Base-by-base conservation (phyloP, 371 early-diverging fungal genomes). In the Mucor velutinosus region DNA sequence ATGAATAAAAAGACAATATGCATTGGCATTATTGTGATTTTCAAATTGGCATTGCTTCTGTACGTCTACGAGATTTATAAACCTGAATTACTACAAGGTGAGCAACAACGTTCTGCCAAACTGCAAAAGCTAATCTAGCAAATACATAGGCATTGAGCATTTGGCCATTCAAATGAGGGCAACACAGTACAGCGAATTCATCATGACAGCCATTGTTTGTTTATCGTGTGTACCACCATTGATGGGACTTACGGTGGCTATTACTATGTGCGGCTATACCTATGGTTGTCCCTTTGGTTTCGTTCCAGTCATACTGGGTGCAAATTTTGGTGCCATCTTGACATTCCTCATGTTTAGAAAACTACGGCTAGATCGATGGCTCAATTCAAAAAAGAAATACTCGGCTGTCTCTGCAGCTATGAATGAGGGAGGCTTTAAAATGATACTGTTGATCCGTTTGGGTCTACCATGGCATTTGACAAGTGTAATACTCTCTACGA, bases 161-260 rank as follows among this genome's bases (percentile, higher is more conserved):
- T 21, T 66, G 0, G 78, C 78, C 4, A 39, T 75, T 25, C 21
- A 64, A n/a, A 69, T 78, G 64, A 71, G 75, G 17, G 41, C 63
- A 4, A 58, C 53, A 14, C 73, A 68, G 12, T 73, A 61, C 27
- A 69, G 78, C 23, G 39, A 63, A 5, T 0, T 72, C 4, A 14
- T 73, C 11, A 45, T 74, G 58, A 25, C 21, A 19, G 12, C 21
- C 23, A 51, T 51, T 51, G 51, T 51, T 23, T 51, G 12, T 51
- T 51, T 51, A 12, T 37, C 33, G 2, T n/a, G 59, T 21, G 23
- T 58, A 37, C 59, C 33, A 37, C 37, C 33, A 23, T 58, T 37
- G 8, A 58, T 37, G 23, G 27, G 33, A 32, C 32, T 32, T n/a
- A 32, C 51, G 25, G 6, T 51, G 3, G 21, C 51, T 23, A 25